Percentiles rank a stretch among this genome's conserved stretches.
Evolutionary conservation across 345 rosid genomes (phyloP).

Genomic region (Barbarea vulgaris): DNA sequence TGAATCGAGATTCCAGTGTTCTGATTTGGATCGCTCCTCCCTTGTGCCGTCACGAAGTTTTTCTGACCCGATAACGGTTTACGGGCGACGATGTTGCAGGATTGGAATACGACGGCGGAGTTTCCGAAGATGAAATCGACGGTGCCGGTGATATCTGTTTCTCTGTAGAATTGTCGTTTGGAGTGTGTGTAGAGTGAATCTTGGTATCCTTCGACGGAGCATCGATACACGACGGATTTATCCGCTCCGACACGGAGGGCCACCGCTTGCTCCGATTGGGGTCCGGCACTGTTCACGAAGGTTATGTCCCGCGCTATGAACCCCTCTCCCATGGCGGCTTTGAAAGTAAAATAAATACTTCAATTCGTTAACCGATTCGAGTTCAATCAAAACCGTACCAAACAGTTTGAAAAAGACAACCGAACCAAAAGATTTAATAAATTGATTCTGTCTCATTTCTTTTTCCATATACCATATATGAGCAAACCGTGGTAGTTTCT

Average conservation of each 20-base stretch:
- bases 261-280: conserved; percentile 62
- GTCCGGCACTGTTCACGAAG: conserved; percentile 65
- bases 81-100: conserved; percentile 55
- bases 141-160: conserved; percentile 51
- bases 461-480: too few relatives aligned
- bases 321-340: conserved; percentile 57
- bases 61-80: conserved; percentile 48
- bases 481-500: too few relatives aligned
- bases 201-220: conserved; percentile 54
- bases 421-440: background rate
- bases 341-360: background rate
- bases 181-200: conserved; percentile 70
- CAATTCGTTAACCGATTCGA: background rate
- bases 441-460: background rate
- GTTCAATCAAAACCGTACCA: background rate
- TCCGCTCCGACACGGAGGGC: conserved; percentile 63
- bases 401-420: background rate
- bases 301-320: conserved; percentile 68
- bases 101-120: conserved; percentile 62
- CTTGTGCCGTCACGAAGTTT: conserved; percentile 71
- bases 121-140: conserved; percentile 76
- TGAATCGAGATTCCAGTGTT: conserved; percentile 65
- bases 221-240: conserved; percentile 49
- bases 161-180: conserved; percentile 58
- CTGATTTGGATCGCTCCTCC: conserved; percentile 53